Conservation (phyloP, 805 yeast genomes). For the Sugiyamaella valdiviana region DNA sequence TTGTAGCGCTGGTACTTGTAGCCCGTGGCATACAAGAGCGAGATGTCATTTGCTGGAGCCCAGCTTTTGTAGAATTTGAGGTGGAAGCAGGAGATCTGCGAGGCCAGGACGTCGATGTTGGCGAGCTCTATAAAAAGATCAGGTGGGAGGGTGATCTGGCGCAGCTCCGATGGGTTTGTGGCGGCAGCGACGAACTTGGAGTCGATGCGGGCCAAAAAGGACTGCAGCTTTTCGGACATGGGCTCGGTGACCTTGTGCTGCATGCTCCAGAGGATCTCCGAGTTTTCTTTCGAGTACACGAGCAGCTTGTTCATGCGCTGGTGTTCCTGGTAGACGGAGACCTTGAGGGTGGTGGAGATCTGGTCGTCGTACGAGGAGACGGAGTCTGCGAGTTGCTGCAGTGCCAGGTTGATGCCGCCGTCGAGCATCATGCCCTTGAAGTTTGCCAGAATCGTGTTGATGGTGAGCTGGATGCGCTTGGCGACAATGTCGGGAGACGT, state of each 20-base stretch:
- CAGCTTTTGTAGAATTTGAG: constrained; percentile 57
- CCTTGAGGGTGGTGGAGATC: constrained; percentile 48
- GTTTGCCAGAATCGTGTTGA: constrained; percentile 49
- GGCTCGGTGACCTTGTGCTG: constrained; percentile 18
- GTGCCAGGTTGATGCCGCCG: constrained; percentile 50
- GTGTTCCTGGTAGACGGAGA: constrained; percentile 47
- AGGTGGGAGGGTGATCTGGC: constrained; percentile 25
- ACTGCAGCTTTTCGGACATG: constrained; percentile 21
- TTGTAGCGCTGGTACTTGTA: constrained; percentile 45
- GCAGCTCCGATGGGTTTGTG: background rate
- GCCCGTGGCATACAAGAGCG: constrained; percentile 54
- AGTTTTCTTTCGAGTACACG: constrained; percentile 22
- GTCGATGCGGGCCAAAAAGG: constrained; percentile 20
- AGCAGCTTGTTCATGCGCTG: constrained; percentile 37
- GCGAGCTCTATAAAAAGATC: constrained; percentile 51
- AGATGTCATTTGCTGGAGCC: constrained; percentile 76
- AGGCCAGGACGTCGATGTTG: constrained; percentile 46
- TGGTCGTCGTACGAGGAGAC: constrained; percentile 45
- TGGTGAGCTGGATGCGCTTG: constrained; percentile 47
- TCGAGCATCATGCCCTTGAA: constrained; percentile 69
- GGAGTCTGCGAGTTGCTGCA: constrained; percentile 47
- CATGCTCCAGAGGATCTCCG: constrained; percentile 22
- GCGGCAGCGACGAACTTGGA: background rate
- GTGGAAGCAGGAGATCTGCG: constrained; percentile 62
- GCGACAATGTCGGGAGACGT: constrained; percentile 38